Evolutionary conservation across 2,329 filamentous ascomycete genomes (phyloP).

Genomic region (Nigrospora sphaerica): DNA sequence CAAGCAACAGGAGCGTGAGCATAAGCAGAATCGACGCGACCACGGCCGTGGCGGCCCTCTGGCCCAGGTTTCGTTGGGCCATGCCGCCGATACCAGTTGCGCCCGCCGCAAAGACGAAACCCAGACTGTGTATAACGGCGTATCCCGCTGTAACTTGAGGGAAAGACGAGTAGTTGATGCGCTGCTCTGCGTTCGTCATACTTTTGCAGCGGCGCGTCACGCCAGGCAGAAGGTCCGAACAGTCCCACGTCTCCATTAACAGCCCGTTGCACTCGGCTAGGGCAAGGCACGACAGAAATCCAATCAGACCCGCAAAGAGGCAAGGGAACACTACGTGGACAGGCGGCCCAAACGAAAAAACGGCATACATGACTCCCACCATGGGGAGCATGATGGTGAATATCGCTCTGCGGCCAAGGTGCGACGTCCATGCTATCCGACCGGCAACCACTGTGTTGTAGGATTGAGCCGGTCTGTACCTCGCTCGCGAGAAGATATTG

Average conservation of each 20-base stretch:
- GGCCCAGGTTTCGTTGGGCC: constrained; percentile 57
- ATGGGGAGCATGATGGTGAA: constrained; percentile 64
- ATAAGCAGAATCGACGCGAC: constrained; percentile 60
- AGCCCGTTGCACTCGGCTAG: constrained; percentile 70
- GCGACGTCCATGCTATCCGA: constrained; percentile 62
- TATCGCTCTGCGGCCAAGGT: constrained; percentile 59
- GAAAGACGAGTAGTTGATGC: constrained; percentile 69
- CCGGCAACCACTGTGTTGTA: constrained; percentile 62
- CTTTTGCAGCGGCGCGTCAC: constrained; percentile 52
- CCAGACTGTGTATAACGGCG: constrained; percentile 61
- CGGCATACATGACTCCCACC: constrained; percentile 59
- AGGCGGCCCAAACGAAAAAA: constrained; percentile 56
- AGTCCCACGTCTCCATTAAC: constrained; percentile 77
- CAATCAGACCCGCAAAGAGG: constrained; percentile 57
- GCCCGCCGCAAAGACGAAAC: constrained; percentile 61
- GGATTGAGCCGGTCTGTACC: constrained; percentile 49
- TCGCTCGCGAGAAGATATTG: constrained; percentile 58
- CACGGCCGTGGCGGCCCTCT: constrained; percentile 60
- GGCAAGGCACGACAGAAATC: constrained; percentile 65
- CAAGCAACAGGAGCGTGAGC: constrained; percentile 56
- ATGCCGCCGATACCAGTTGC: constrained; percentile 63
- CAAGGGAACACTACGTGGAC: constrained; percentile 57
- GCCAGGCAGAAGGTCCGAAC: constrained; percentile 68
- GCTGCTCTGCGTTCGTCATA: constrained; percentile 30
- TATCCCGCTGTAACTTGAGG: constrained; percentile 67